These are phyloP conservation scores for Hypoxylon sp. DNA, from an alignment of 2,329 filamentous ascomycete species.

Conservation along the genomic window DNA sequence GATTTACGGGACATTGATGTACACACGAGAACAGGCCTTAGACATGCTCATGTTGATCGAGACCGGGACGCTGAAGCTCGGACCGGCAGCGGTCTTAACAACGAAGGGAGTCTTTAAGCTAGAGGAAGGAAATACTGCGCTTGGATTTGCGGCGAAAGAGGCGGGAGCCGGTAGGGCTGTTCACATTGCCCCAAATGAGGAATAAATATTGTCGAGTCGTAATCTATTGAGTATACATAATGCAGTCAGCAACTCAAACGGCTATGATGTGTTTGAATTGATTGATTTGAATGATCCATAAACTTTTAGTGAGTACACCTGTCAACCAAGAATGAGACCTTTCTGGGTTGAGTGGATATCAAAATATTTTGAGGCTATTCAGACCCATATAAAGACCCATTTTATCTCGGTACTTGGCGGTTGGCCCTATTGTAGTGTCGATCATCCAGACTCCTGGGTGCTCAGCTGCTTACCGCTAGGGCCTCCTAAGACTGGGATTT, in stretches of 20 bases:
- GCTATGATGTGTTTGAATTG: not conserved
- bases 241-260: not conserved
- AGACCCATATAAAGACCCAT: conserved; percentile 15
- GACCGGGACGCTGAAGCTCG: conserved; percentile 37
- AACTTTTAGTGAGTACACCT: not conserved
- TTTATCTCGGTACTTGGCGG: conserved; percentile 1
- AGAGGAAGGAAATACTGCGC: conserved; percentile 26
- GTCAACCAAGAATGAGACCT: not conserved
- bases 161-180: conserved; percentile 32
- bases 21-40: conserved; percentile 31
- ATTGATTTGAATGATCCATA: not conserved
- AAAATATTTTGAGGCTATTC: conserved; percentile 23
- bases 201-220: conserved; percentile 2
- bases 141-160: conserved; percentile 24
- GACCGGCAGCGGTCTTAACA: conserved; percentile 23
- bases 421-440: not conserved
- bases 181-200: conserved; percentile 30
- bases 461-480: not conserved
- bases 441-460: conserved; percentile 18
- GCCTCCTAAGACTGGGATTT: not conserved
- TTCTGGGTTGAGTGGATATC: conserved; percentile 5
- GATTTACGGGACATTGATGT: conserved; percentile 37
- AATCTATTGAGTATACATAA: not conserved
- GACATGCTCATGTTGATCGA: conserved; percentile 40
- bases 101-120: conserved; percentile 34